phyloP scores from a whole-genome alignment of 2,329 filamentous ascomycete genomes.

The Chaetothyriales sp. region DNA sequence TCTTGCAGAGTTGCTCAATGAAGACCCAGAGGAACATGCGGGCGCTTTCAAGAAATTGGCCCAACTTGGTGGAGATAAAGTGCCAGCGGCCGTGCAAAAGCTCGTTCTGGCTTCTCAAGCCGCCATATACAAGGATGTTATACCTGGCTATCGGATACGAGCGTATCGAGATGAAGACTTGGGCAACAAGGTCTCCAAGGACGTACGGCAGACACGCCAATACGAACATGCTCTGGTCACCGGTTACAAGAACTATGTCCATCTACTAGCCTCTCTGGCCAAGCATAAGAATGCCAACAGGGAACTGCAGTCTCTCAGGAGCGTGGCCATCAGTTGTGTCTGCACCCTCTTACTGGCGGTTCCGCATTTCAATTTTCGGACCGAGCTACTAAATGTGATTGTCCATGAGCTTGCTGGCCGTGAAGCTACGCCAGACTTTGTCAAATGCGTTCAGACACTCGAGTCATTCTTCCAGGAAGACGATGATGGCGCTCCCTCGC shows the following conservation, averaged over 20 bases:
- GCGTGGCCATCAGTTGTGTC: slow-evolving; percentile 70
- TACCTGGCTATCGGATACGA: slow-evolving; percentile 90
- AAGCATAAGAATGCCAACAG: slow-evolving; percentile 37
- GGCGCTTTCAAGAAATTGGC: slow-evolving; percentile 65
- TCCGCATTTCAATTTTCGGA: slow-evolving; percentile 93
- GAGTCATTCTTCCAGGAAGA: slow-evolving; percentile 74
- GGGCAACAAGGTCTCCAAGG: slow-evolving; percentile 75
- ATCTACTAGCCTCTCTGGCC: slow-evolving; percentile 56
- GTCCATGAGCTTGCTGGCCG: slow-evolving; percentile 67
- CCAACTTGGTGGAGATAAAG: slow-evolving; percentile 50
- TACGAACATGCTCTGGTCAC: slow-evolving; percentile 81
- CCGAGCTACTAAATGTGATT: slow-evolving; percentile 74
- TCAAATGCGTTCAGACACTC: slow-evolving; percentile 63
- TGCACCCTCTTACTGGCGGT: slow-evolving; percentile 69
- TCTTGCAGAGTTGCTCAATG: slow-evolving; percentile 67
- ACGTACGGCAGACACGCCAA: slow-evolving; percentile 64
- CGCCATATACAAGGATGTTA: slow-evolving; percentile 86
- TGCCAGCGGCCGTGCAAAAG: slow-evolving; percentile 62
- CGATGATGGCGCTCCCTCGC: slow-evolving; percentile 74
- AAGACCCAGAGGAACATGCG: slow-evolving; percentile 83
- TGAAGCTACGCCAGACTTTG: slow-evolving; percentile 58
- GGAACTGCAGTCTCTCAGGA: slow-evolving; percentile 39
- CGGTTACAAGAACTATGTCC: slow-evolving; percentile 74
- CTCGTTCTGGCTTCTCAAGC: slow-evolving; percentile 75
- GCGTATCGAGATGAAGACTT: slow-evolving; percentile 61